Evolutionary conservation across 2,329 filamentous ascomycete genomes (phyloP).

Genomic region (Ophiostoma sp.): DNA sequence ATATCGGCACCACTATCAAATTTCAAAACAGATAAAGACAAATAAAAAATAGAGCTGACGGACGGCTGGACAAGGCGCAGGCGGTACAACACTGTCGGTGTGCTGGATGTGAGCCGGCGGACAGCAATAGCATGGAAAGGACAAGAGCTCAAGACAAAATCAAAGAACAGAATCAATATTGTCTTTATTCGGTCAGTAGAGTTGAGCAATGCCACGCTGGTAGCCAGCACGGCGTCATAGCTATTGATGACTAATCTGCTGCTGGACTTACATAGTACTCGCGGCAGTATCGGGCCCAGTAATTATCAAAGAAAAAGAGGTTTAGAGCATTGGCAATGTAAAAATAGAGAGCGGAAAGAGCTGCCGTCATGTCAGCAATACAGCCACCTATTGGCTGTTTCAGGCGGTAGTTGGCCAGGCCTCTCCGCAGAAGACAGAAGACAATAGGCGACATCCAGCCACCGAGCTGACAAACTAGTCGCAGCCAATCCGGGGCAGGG

Average conservation of each 20-base stretch:
- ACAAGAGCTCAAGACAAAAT: background rate
- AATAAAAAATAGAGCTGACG: background rate
- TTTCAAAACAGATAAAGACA: background rate
- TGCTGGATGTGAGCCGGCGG: background rate
- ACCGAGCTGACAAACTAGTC: background rate
- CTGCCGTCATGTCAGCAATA: background rate
- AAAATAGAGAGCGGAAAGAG: background rate
- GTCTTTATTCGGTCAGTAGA: background rate
- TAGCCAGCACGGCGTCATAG: background rate
- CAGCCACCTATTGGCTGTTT: background rate
- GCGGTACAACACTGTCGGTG: background rate
- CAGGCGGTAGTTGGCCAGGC: background rate
- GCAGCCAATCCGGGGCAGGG: background rate
- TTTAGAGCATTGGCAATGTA: background rate
- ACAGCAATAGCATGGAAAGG: background rate
- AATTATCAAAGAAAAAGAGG: background rate
- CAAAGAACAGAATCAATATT: slow-evolving; percentile 2
- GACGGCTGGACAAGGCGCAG: background rate
- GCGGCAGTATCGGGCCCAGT: background rate
- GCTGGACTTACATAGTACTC: background rate
- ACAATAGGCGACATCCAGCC: background rate
- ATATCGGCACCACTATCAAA: too few relatives aligned
- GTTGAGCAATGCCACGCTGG: slow-evolving; percentile 3
- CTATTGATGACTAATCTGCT: background rate
- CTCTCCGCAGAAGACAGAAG: background rate